Percentiles rank a stretch among this genome's conserved stretches.
These are phyloP conservation scores for bread wheat (Triticum aestivum) DNA, from an alignment of 176 grass and related monocot genomes.

Conservation along the genomic window DNA sequence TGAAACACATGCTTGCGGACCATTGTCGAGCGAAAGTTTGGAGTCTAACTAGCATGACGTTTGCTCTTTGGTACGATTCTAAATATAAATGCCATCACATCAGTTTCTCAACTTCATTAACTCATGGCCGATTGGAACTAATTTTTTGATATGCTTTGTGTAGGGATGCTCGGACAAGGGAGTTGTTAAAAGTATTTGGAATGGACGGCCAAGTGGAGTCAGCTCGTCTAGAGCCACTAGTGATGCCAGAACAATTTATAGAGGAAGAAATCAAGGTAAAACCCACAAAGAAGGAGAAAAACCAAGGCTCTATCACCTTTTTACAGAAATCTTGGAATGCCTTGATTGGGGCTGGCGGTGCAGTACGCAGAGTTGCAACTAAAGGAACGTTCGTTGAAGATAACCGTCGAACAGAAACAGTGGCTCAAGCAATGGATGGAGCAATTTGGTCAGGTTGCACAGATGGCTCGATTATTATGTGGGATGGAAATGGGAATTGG, in stretches of 20 bases:
- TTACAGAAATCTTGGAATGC: slow-evolving; percentile 88
- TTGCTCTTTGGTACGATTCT: slow-evolving; percentile 80
- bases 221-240: slow-evolving; percentile 46
- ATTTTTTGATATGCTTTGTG: slow-evolving; percentile 18
- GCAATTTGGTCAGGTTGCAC: slow-evolving; percentile 92
- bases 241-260: slow-evolving; percentile 65
- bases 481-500: slow-evolving; percentile 73
- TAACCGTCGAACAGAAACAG: slow-evolving; percentile 63
- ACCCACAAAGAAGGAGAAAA: slow-evolving; percentile 77
- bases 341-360: slow-evolving; percentile 84
- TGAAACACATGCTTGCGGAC: slow-evolving; percentile 75
- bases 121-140: not conserved
- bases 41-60: slow-evolving; percentile 65
- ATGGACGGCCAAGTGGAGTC: slow-evolving; percentile 75
- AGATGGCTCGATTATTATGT: slow-evolving; percentile 81
- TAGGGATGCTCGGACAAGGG: slow-evolving; percentile 90
- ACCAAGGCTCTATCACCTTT: slow-evolving; percentile 62
- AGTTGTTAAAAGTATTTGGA: slow-evolving; percentile 82
- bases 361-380: slow-evolving; percentile 75
- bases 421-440: slow-evolving; percentile 66
- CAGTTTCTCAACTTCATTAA: not conserved
- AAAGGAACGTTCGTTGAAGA: slow-evolving; percentile 85
- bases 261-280: slow-evolving; percentile 94
- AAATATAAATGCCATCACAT: slow-evolving; percentile 9
- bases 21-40: slow-evolving; percentile 74